phyloP scores from a whole-genome alignment of 495 filamentous ascomycete genomes.

The Jackrogersella multiformis region DNA sequence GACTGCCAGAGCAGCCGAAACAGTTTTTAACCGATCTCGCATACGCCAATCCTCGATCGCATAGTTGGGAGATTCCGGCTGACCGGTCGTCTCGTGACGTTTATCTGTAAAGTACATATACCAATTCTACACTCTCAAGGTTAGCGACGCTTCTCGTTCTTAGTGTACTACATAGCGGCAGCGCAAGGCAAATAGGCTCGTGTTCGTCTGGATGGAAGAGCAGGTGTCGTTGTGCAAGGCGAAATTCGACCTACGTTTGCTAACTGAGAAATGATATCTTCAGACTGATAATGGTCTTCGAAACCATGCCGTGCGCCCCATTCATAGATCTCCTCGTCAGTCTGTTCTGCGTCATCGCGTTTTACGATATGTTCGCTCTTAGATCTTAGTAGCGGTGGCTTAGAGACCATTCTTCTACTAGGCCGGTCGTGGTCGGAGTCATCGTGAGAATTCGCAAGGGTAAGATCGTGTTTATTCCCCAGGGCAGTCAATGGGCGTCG shows the following conservation, averaged over 20 bases:
- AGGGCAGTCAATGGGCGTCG: conserved; percentile 49
- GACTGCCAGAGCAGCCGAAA: conserved; percentile 90
- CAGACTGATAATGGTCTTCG: conserved; percentile 73
- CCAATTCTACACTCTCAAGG: conserved; percentile 70
- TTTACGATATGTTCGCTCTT: conserved; percentile 75
- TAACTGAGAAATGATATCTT: conserved; percentile 67
- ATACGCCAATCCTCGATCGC: conserved; percentile 93
- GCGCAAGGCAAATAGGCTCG: conserved; percentile 49
- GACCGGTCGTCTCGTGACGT: conserved; percentile 94
- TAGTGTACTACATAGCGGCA: conserved; percentile 11
- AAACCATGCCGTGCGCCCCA: conserved; percentile 72
- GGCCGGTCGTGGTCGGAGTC: conserved; percentile 42
- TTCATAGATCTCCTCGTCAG: conserved; percentile 54
- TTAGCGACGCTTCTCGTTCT: too few relatives aligned
- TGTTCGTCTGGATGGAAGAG: conserved; percentile 47
- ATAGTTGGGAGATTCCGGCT: conserved; percentile 70
- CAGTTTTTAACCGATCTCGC: conserved; percentile 94
- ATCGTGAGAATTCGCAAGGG: conserved; percentile 31
- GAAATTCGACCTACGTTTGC: conserved; percentile 57
- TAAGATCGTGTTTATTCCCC: conserved; percentile 38
- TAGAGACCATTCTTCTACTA: conserved; percentile 53
- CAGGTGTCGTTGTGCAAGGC: conserved; percentile 16
- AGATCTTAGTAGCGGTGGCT: conserved; percentile 70
- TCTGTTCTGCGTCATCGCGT: conserved; percentile 51
- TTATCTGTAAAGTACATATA: conserved; percentile 99